These are phyloP conservation scores for Adenanthera pavonina DNA, from an alignment of 306 rosid genomes.

Conservation along the genomic window DNA sequence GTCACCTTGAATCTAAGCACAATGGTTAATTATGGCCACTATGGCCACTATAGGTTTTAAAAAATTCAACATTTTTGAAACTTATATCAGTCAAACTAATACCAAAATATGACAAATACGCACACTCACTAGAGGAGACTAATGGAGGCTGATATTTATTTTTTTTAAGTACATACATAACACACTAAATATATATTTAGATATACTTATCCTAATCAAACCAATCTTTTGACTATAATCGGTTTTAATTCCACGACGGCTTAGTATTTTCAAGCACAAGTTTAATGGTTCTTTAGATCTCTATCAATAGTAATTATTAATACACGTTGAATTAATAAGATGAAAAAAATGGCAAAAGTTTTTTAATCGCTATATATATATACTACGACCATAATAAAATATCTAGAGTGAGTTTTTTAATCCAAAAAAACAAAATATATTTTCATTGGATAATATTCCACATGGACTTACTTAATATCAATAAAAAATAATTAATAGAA, in stretches of 20 bases:
- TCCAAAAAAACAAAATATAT: no score
- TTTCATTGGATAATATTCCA: no score
- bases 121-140: background rate
- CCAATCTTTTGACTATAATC: background rate
- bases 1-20: background rate
- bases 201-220: background rate
- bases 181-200: no score
- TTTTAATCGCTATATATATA: background rate
- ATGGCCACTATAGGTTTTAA: background rate
- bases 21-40: background rate
- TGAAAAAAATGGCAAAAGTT: background rate
- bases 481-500: no score
- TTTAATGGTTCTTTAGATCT: background rate
- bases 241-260: background rate
- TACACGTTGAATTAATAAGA: background rate
- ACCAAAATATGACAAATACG: background rate
- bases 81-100: conserved; percentile 6
- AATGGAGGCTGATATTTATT: background rate
- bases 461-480: no score
- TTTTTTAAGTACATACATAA: background rate
- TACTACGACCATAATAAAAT: no score
- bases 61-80: conserved; percentile 2
- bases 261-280: background rate
- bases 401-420: no score
- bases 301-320: background rate